These are phyloP conservation scores for Daldinia childiae DNA, from an alignment of 495 filamentous ascomycete genomes.

Conservation along the genomic window DNA sequence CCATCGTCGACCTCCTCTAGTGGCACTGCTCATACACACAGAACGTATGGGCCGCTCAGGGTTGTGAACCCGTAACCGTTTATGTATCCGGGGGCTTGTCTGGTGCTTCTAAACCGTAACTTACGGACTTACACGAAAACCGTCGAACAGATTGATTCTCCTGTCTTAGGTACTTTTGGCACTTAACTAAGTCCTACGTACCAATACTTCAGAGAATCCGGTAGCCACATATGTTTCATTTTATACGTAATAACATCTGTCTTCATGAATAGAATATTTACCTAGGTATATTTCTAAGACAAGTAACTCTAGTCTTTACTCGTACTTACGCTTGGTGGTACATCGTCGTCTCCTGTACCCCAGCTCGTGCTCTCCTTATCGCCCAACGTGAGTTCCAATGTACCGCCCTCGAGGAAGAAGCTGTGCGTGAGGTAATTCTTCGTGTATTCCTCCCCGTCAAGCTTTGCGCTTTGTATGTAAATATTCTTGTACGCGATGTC, in stretches of 20 bases:
- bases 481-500: conserved; percentile 69
- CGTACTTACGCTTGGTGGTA: conserved; percentile 64
- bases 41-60: background rate
- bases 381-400: conserved; percentile 69
- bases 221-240: background rate
- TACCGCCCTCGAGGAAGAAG: conserved; percentile 72
- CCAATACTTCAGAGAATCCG: background rate
- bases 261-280: background rate
- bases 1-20: background rate
- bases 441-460: conserved; percentile 68
- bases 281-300: background rate
- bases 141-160: background rate
- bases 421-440: conserved; percentile 74
- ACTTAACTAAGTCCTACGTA: background rate
- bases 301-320: conserved; percentile 11
- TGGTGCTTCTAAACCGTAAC: background rate
- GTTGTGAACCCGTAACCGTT: background rate
- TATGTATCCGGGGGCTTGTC: background rate
- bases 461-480: conserved; percentile 71
- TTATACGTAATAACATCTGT: background rate
- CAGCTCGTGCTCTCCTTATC: conserved; percentile 68
- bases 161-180: background rate
- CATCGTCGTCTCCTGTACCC: conserved; percentile 68
- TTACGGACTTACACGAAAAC: background rate
- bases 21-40: background rate